Base-by-base conservation (phyloP, 2,329 filamentous ascomycete species). In the Xylariaceae sp. region DNA sequence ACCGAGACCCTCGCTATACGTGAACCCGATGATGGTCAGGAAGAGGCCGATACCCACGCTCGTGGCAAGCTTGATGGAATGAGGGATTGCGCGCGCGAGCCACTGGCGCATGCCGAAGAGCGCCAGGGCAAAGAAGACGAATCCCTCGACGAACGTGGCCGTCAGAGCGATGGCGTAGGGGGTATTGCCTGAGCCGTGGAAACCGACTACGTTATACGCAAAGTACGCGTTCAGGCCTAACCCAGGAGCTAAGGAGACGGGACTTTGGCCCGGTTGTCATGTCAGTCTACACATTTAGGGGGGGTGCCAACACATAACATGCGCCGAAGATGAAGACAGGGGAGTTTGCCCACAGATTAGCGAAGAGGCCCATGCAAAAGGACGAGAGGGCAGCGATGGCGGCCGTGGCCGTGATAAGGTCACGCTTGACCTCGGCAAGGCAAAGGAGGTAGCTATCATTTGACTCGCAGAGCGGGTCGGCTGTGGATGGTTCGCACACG, bases 201-300 rank as follows among this genome's bases (percentile, higher is more conserved):
- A 83, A 3, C 90, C 90, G 54, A 95, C 89, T 44, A 89, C 86
- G 67, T 72, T 65, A 45, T 65, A 95, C 30, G 89, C 81, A 67
- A 95, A 95, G 70, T 95, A 95, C 19, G 89, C 89, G 67, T 95
- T 95, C 53, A 95, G 71, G 30, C 90, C 87, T 86, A 90, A 88
- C 39, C 87, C 87, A 12, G 87, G 86, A 5, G 86, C 87, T 43
- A 89, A 72, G 6, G 83, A 85, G 61, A 89, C 84, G 1, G 87
- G 86, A 57, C 71, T 74, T 47, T 55, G 32, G 27, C n/a, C 31
- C 27, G 3, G 71, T 47, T 19, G 19, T 19, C 19, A 39, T 9
- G 52, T 50, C 26, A 46, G 48, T 35, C 30, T 51, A 30, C 30
- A 35, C 37, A n/a, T 29, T 31, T 60, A 50, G 57, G 57, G 29